Evolutionary conservation across 1,139 yeast genomes (phyloP), one percentile per base, ranked within the genome.

Genomic region (Candida tetrigidarum): DNA sequence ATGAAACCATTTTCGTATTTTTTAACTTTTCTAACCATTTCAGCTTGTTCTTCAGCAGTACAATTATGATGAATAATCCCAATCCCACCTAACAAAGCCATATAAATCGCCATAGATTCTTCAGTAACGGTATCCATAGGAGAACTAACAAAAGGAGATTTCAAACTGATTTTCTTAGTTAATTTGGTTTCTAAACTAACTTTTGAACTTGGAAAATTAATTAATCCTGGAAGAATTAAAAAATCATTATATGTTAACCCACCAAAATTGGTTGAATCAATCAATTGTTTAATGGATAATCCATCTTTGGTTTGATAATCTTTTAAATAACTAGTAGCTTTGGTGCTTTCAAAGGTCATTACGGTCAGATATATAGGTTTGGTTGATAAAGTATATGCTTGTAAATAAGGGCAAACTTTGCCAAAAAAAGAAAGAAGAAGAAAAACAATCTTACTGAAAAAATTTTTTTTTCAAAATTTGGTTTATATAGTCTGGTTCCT

Each of bases 61-160:
- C 97, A 92, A 80, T 93, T 93, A 78, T 93, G 98, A 71, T 93
- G 99, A 59, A 93, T 85, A 62, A 95, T 89, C 81, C 99, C 99
- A 68, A 93, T 91, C 71, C 99, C 99, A 67, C 99, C 99, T 59
- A 92, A 82, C 58, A 93, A 81, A 57, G 99, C 98, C 97, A 93
- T 92, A 74, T 91, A 85, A 60, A 95, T 93, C 55, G 99, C 99
- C 99, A 93, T 93, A 51, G 84, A 87, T 52, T 91, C 77, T 76
- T 93, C 99, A 48, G 99, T 95, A 53, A 93, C 99, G 44, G 99
- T 93, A 72, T 93, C 99, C 99, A 93, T 93, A 59, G 99, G 99
- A 61, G 97, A 90, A 29, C 98, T 92, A 52, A 93, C 93, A 59
- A 93, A 89, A 51, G 99, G 99, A 42, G 97, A 77, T 75, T 87